Conservation (phyloP, 169 alveolate genomes). For the Amoebophrya sp. region DNA sequence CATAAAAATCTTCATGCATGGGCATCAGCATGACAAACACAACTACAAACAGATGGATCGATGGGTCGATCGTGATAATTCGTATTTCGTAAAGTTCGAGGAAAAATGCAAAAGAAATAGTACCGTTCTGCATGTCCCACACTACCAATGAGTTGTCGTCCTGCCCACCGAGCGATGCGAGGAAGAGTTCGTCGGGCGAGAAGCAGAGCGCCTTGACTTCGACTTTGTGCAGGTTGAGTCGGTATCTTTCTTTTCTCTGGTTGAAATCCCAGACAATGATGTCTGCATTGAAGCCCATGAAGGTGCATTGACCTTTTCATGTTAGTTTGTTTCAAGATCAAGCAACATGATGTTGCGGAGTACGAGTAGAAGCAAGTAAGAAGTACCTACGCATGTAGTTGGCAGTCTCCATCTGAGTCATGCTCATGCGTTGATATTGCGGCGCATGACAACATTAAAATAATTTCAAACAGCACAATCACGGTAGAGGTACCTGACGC, state of each 20-base stretch:
- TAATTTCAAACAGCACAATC: too few relatives aligned
- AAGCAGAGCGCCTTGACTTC: conserved; percentile 53
- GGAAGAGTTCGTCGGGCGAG: conserved; percentile 60
- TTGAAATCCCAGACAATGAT: conserved; percentile 81
- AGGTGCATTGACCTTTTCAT: conserved; percentile 61
- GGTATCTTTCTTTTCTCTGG: background rate
- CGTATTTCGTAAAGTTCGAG: too few relatives aligned
- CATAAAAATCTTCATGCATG: background rate
- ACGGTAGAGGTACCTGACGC: conserved; percentile 76
- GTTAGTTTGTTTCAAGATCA: too few relatives aligned
- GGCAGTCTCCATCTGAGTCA: too few relatives aligned
- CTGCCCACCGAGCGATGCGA: conserved; percentile 85
- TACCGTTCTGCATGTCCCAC: conserved; percentile 69
- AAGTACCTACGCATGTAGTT: too few relatives aligned
- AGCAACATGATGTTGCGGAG: too few relatives aligned
- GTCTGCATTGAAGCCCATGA: conserved; percentile 73
- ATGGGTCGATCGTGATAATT: too few relatives aligned
- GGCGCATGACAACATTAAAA: too few relatives aligned
- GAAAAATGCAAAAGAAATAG: background rate
- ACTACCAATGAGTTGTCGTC: conserved; percentile 80
- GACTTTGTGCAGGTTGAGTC: conserved; percentile 36
- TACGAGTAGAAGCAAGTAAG: too few relatives aligned
- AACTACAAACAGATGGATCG: background rate
- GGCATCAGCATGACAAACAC: background rate
- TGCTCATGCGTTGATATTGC: too few relatives aligned